A percentile compares a stretch with the other conserved stretches of the same genome.
Evolutionary conservation across 2,329 filamentous ascomycete species (phyloP).

Genomic region (Alternaria burnsii): DNA sequence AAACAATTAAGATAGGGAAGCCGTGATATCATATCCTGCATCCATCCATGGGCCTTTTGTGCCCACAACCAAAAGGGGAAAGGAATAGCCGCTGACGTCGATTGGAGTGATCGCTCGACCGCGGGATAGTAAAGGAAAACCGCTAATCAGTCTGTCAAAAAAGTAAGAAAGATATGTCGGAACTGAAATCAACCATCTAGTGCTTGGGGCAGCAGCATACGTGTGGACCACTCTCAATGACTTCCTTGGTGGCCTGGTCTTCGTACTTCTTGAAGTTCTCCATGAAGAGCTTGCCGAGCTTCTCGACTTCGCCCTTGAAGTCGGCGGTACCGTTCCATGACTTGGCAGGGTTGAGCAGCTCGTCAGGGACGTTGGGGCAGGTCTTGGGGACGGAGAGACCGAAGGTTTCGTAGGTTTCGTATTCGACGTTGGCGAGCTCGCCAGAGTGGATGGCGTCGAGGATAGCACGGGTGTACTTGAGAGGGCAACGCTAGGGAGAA

Average conservation of each 20-base stretch:
- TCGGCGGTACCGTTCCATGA: conserved; percentile 86
- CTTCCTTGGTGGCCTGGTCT: conserved; percentile 69
- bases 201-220: conserved; percentile 52
- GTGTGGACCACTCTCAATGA: conserved; percentile 57
- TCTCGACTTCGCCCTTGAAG: conserved; percentile 88
- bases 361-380: conserved; percentile 86
- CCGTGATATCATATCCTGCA: conserved; percentile 3
- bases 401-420: conserved; percentile 95
- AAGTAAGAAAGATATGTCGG: conserved; percentile 1
- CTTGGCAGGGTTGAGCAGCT: conserved; percentile 93
- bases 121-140: background rate
- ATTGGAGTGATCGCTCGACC: background rate
- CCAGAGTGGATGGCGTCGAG: conserved; percentile 98
- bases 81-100: background rate
- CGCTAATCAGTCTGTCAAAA: conserved; percentile 5
- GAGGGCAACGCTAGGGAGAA: conserved; percentile 84
- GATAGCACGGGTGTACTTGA: conserved; percentile 99
- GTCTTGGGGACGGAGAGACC: conserved; percentile 94
- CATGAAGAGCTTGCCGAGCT: conserved; percentile 87
- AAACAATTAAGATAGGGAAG: background rate
- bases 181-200: conserved; percentile 12
- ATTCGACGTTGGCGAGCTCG: conserved; percentile 90
- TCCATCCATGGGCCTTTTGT: background rate
- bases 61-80: background rate
- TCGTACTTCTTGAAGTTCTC: conserved; percentile 99